Evolutionary conservation across 345 rosid genomes (phyloP).

Genomic region (Eucalyptus decipiens): DNA sequence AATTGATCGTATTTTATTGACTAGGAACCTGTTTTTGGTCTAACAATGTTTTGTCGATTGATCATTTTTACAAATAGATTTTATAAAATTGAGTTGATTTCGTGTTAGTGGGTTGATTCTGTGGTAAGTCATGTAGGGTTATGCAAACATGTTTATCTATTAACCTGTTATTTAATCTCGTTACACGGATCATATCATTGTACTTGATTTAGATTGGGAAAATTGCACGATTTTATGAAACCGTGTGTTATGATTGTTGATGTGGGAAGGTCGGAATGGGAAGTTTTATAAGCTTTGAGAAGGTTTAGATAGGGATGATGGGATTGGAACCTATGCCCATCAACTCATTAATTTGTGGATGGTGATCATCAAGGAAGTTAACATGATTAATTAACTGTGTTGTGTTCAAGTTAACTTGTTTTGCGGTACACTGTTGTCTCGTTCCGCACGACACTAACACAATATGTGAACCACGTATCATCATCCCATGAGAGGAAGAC

Average conservation of each 20-base stretch:
- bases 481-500: background rate
- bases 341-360: background rate
- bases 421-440: background rate
- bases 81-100: background rate
- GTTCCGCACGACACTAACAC: background rate
- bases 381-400: background rate
- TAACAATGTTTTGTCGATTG: background rate
- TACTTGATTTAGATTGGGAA: too few relatives aligned
- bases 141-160: background rate
- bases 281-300: background rate
- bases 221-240: too few relatives aligned
- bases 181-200: background rate
- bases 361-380: background rate
- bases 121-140: background rate
- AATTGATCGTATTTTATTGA: background rate
- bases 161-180: background rate
- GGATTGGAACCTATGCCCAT: background rate
- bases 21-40: background rate
- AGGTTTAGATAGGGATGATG: background rate
- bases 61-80: background rate
- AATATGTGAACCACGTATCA: background rate
- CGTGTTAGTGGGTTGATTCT: background rate
- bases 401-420: background rate
- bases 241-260: too few relatives aligned
- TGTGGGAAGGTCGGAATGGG: background rate